phyloP scores from a whole-genome alignment of 306 rosid species.

The Corylus americana region DNA sequence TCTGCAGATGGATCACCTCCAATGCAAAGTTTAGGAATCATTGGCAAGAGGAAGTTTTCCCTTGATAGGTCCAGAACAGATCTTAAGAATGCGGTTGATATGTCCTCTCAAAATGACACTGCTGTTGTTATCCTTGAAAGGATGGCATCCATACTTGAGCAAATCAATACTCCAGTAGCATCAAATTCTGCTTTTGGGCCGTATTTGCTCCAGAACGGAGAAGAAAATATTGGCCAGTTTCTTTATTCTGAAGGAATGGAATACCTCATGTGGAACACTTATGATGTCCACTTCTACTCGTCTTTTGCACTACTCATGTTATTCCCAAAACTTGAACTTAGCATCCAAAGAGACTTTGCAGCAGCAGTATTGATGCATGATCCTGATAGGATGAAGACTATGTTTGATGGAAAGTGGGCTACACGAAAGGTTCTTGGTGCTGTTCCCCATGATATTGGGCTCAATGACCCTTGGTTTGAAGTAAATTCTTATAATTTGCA shows the following conservation, averaged over 20 bases:
- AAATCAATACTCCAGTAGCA: conserved; percentile 43
- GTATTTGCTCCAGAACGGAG: conserved; percentile 80
- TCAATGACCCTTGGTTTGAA: conserved; percentile 92
- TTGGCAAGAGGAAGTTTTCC: conserved; percentile 62
- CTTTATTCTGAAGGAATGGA: conserved; percentile 88
- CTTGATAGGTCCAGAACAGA: conserved; percentile 54
- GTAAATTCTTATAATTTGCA: conserved; percentile 78
- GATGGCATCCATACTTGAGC: conserved; percentile 63
- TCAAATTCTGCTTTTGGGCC: conserved; percentile 77
- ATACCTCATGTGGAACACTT: conserved; percentile 96
- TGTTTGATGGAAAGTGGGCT: conserved; percentile 64
- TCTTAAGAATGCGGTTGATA: conserved; percentile 30
- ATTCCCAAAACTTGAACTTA: conserved; percentile 91
- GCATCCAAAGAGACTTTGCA: conserved; percentile 96
- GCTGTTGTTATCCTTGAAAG: conserved; percentile 78
- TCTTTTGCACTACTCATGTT: conserved; percentile 80
- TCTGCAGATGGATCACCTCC: conserved; percentile 79
- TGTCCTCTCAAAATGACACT: conserved; percentile 54
- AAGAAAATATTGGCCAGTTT: conserved; percentile 93
- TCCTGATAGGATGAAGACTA: conserved; percentile 68
- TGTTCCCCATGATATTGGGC: conserved; percentile 96
- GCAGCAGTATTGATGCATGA: conserved; percentile 98
- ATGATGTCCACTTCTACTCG: conserved; percentile 93
- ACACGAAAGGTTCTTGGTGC: conserved; percentile 92
- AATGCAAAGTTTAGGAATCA: conserved; percentile 47